Evolutionary conservation across 1,139 yeast species (phyloP).

Genomic region (Blastobotrys niveus): DNA sequence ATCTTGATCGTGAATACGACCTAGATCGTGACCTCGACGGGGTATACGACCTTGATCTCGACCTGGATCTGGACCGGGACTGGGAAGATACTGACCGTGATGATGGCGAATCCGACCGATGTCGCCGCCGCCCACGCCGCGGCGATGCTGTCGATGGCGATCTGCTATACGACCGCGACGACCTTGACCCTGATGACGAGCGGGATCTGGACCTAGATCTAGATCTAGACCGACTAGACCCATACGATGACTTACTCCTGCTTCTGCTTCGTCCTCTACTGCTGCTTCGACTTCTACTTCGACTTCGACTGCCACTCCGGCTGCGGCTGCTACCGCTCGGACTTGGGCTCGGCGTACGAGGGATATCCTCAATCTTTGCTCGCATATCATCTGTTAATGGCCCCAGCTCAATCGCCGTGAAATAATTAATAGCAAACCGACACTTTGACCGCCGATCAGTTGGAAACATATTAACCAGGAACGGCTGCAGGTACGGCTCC

Average conservation of each 20-base stretch:
- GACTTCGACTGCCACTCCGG: background rate
- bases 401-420: conserved; percentile 91
- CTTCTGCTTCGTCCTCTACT: conserved; percentile 16
- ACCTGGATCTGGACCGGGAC: conserved; percentile 20
- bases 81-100: conserved; percentile 14
- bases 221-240: conserved; percentile 13
- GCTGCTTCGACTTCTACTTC: conserved; percentile 4
- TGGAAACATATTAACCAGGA: conserved; percentile 39
- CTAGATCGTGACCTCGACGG: conserved; percentile 15
- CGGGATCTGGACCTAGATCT: conserved; percentile 17
- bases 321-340: background rate
- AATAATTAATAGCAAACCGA: conserved; percentile 79
- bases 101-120: conserved; percentile 5
- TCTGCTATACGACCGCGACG: too few species aligned
- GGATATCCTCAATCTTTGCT: conserved; percentile 41
- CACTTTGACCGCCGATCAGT: conserved; percentile 47
- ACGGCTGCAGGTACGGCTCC: conserved; percentile 41
- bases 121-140: too few species aligned
- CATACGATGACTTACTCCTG: conserved; percentile 9
- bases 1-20: conserved; percentile 15
- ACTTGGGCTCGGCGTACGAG: conserved; percentile 20
- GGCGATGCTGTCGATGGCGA: too few species aligned
- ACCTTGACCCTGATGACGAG: conserved; percentile 7
- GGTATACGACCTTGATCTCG: conserved; percentile 14
- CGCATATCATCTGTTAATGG: conserved; percentile 79